Percentiles rank a stretch among this genome's conserved stretches.
phyloP scores from a whole-genome alignment of 1,284 basidiomycete species.

The Ustilago crameri region DNA sequence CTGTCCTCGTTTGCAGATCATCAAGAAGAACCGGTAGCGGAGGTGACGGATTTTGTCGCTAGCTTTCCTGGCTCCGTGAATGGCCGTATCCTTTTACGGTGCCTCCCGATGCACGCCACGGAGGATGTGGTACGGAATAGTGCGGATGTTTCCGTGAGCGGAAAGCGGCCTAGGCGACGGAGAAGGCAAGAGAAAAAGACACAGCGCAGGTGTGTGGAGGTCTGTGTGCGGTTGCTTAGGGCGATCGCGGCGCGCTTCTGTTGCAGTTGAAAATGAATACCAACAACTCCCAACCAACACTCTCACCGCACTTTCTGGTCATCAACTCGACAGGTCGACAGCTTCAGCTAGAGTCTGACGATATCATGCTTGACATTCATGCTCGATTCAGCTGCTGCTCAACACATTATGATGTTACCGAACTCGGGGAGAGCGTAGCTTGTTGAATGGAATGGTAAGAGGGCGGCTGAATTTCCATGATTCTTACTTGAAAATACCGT shows the following conservation, averaged over 20 bases:
- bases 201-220: neutral
- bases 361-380: too few relatives aligned
- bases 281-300: conserved; percentile 1
- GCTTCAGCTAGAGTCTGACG: too few relatives aligned
- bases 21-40: conserved; percentile 8
- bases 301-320: neutral
- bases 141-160: conserved; percentile 30
- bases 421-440: too few relatives aligned
- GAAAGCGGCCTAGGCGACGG: neutral
- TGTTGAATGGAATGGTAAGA: too few relatives aligned
- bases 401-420: too few relatives aligned
- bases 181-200: conserved; percentile 8
- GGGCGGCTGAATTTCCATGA: too few relatives aligned
- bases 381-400: too few relatives aligned
- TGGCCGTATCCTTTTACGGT: conserved; percentile 29
- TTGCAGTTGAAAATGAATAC: neutral
- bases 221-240: neutral
- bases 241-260: conserved; percentile 5
- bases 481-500: too few relatives aligned
- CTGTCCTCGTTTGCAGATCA: neutral
- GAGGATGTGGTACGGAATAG: neutral
- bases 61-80: conserved; percentile 14
- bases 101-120: conserved; percentile 8
- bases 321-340: too few relatives aligned
- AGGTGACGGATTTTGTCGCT: conserved; percentile 28